Evolutionary conservation across 129 eudicot genomes (phyloP).

Genomic region (Tagetes patula): DNA sequence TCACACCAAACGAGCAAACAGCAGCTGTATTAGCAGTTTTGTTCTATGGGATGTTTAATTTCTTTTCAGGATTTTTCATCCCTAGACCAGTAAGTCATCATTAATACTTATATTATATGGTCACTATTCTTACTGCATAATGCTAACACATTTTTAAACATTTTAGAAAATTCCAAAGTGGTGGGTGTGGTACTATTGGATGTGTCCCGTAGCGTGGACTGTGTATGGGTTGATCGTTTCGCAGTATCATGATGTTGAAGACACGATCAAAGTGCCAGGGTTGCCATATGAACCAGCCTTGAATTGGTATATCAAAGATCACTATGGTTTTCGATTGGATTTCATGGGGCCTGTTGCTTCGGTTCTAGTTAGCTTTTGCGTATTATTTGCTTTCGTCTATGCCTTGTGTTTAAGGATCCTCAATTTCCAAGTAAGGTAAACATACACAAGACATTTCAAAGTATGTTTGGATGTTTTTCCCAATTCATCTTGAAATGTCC

Average conservation of each 20-base stretch:
- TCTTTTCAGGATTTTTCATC: conserved; percentile 64
- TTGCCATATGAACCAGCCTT: conserved; percentile 31
- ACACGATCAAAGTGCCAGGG: conserved; percentile 53
- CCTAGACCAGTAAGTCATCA: conserved; percentile 54
- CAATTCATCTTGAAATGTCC: neutral
- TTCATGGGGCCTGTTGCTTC: conserved; percentile 54
- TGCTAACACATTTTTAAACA: neutral
- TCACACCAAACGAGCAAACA: conserved; percentile 62
- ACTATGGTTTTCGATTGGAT: conserved; percentile 49
- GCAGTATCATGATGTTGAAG: conserved; percentile 49
- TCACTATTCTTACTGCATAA: neutral
- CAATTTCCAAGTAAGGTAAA: conserved; percentile 58
- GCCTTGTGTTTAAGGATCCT: conserved; percentile 45
- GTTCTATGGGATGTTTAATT: conserved; percentile 52
- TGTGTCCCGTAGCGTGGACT: conserved; percentile 73
- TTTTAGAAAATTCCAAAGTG: conserved; percentile 60
- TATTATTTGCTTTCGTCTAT: conserved; percentile 50
- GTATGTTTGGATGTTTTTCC: neutral
- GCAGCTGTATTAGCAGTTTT: conserved; percentile 56
- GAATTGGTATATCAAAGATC: conserved; percentile 34
- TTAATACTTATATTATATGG: neutral
- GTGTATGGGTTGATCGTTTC: conserved; percentile 59
- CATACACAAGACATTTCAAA: neutral
- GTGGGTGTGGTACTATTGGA: conserved; percentile 77
- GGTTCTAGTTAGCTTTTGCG: conserved; percentile 52